phyloP scores from a whole-genome alignment of 495 filamentous ascomycete species.

The Podospora appendiculata region DNA sequence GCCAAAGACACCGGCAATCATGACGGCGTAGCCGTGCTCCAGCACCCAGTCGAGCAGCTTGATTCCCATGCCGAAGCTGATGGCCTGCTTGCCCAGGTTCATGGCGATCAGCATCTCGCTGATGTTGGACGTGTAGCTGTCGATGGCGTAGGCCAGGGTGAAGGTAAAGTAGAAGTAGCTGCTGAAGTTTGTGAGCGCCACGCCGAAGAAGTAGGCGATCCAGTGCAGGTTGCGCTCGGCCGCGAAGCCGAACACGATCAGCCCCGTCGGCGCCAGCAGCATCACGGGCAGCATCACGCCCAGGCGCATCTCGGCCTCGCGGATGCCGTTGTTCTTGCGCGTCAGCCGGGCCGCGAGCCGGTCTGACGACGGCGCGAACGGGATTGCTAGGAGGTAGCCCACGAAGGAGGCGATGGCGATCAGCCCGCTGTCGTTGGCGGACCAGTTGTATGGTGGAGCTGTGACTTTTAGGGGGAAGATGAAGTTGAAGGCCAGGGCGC shows the following conservation, averaged over 20 bases:
- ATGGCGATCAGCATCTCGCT: slow-evolving; percentile 54
- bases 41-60: slow-evolving; percentile 30
- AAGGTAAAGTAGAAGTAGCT: slow-evolving; percentile 31
- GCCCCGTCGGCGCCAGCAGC: slow-evolving; percentile 49
- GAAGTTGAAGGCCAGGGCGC: slow-evolving; percentile 31
- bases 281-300: slow-evolving; percentile 54
- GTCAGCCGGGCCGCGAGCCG: slow-evolving; percentile 52
- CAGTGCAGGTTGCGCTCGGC: slow-evolving; percentile 52
- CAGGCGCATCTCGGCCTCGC: slow-evolving; percentile 65
- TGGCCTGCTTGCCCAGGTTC: slow-evolving; percentile 55
- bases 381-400: slow-evolving; percentile 46
- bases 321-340: slow-evolving; percentile 50
- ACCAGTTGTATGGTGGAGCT: slow-evolving; percentile 32
- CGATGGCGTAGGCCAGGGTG: slow-evolving; percentile 43
- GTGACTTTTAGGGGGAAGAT: slow-evolving; percentile 59
- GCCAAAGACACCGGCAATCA: slow-evolving; percentile 26
- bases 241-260: slow-evolving; percentile 54
- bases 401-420: slow-evolving; percentile 46
- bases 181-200: slow-evolving; percentile 44
- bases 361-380: slow-evolving; percentile 44
- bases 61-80: slow-evolving; percentile 31
- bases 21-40: slow-evolving; percentile 21
- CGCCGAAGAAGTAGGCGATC: slow-evolving; percentile 48
- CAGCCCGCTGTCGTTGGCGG: slow-evolving; percentile 46
- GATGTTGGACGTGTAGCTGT: slow-evolving; percentile 55